A percentile compares a stretch with the other conserved stretches of the same genome.
Conservation (phyloP, 108 stramenopile species). For the Hondaea fermentalgiana region DNA sequence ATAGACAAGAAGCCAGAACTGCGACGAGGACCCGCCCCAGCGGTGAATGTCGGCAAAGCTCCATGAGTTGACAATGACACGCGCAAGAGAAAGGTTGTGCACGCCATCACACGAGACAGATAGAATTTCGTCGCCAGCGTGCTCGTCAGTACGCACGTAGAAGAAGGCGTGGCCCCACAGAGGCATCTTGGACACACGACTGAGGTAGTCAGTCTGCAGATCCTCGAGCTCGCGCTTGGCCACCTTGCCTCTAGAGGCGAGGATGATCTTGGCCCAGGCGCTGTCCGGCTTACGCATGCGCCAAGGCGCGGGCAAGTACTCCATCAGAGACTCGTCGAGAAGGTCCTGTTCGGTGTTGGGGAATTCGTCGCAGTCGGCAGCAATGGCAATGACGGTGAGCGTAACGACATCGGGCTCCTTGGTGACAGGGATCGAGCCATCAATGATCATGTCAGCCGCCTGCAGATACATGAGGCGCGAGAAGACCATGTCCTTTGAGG, state of each 20-base stretch:
- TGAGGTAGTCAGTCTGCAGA: constrained; percentile 34
- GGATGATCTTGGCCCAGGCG: constrained; percentile 38
- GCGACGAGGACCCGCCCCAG: constrained; percentile 49
- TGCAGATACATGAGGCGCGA: constrained; percentile 51
- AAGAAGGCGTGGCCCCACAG: constrained; percentile 55
- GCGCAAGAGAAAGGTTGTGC: constrained; percentile 20
- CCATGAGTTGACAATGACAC: constrained; percentile 28
- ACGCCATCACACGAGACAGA: constrained; percentile 49
- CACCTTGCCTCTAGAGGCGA: constrained; percentile 34
- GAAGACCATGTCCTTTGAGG: constrained; percentile 42
- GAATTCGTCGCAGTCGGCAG: constrained; percentile 43
- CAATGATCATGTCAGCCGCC: constrained; percentile 53
- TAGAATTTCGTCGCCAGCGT: constrained; percentile 41
- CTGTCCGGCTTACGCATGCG: constrained; percentile 27
- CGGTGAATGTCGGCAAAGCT: constrained; percentile 55
- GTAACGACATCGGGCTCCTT: constrained; percentile 33
- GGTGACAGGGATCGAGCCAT: constrained; percentile 40
- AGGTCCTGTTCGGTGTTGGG: constrained; percentile 31
- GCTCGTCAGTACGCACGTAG: constrained; percentile 31
- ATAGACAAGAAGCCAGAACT: constrained; percentile 51
- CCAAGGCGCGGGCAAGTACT: constrained; percentile 48
- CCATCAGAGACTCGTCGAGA: constrained; percentile 19
- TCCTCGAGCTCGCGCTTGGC: constrained; percentile 33
- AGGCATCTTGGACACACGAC: constrained; percentile 23
- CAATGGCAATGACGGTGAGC: constrained; percentile 45